These are phyloP conservation scores for Gaertneriomyces sp. DNA, from an alignment of 192 early-diverging fungal species.

Conservation along the genomic window DNA sequence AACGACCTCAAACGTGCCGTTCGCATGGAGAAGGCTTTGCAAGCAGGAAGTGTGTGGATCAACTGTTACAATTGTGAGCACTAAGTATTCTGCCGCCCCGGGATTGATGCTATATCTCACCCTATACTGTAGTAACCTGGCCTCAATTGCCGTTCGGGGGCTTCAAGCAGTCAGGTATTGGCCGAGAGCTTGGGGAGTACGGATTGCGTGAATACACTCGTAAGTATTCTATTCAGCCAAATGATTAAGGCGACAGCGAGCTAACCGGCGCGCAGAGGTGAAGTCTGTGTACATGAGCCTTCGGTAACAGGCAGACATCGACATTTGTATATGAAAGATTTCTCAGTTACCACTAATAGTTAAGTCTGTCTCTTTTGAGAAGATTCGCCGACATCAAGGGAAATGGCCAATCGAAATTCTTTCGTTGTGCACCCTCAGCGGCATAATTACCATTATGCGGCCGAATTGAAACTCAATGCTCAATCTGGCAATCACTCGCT, in stretches of 20 bases:
- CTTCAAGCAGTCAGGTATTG: constrained; percentile 66
- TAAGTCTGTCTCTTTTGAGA: too few species aligned
- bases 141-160: constrained; percentile 65
- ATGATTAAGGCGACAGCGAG: too few species aligned
- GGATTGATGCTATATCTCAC: background rate
- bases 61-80: constrained; percentile 40
- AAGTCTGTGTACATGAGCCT: background rate
- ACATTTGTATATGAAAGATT: too few species aligned
- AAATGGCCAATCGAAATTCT: too few species aligned
- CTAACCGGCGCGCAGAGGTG: background rate
- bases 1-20: constrained; percentile 52
- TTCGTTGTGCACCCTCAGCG: too few species aligned
- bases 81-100: background rate
- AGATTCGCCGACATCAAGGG: too few species aligned
- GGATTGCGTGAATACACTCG: constrained; percentile 66
- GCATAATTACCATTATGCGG: too few species aligned
- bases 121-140: background rate
- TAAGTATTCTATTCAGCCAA: background rate
- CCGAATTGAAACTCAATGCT: too few species aligned
- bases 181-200: constrained; percentile 66
- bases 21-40: constrained; percentile 30
- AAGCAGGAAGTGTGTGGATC: constrained; percentile 51
- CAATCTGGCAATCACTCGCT: too few species aligned
- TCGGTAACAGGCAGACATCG: too few species aligned
- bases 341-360: too few species aligned